phyloP scores from a whole-genome alignment of 768 basidiomycete genomes.

The Lactarius deliciosus region DNA sequence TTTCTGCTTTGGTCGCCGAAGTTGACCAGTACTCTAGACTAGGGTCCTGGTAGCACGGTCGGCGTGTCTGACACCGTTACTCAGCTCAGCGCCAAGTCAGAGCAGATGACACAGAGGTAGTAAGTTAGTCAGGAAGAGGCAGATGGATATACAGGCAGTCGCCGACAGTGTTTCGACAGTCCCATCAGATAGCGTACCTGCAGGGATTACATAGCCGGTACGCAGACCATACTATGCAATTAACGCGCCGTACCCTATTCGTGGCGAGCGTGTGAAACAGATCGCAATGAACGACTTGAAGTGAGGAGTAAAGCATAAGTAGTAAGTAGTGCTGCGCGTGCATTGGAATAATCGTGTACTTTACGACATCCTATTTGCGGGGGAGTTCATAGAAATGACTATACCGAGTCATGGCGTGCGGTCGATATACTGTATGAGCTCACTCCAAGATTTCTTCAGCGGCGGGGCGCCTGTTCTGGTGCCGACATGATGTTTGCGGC shows the following conservation, averaged over 20 bases:
- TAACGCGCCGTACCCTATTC: constrained; percentile 8
- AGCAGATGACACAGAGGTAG: constrained; percentile 49
- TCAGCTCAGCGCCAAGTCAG: constrained; percentile 34
- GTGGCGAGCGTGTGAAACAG: neutral
- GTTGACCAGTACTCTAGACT: neutral
- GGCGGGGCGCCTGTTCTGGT: constrained; percentile 19
- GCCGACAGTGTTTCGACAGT: constrained; percentile 43
- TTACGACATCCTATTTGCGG: neutral
- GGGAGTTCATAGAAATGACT: neutral
- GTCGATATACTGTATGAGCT: neutral
- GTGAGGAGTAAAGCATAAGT: constrained; percentile 5
- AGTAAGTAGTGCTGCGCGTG: neutral
- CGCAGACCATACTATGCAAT: constrained; percentile 9
- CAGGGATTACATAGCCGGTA: constrained; percentile 1
- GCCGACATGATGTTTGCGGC: constrained; percentile 27
- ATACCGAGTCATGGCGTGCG: neutral
- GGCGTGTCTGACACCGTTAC: constrained; percentile 31
- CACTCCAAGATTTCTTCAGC: constrained; percentile 13
- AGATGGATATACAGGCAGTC: constrained; percentile 47
- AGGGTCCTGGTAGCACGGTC: constrained; percentile 20
- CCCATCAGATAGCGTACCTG: constrained; percentile 17
- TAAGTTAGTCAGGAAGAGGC: constrained; percentile 51
- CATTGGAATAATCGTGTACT: constrained; percentile 2
- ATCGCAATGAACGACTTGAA: constrained; percentile 15
- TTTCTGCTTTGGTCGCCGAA: neutral